phyloP scores from a whole-genome alignment of 805 yeast species.

The Wickerhamiella kurtzmanii region DNA sequence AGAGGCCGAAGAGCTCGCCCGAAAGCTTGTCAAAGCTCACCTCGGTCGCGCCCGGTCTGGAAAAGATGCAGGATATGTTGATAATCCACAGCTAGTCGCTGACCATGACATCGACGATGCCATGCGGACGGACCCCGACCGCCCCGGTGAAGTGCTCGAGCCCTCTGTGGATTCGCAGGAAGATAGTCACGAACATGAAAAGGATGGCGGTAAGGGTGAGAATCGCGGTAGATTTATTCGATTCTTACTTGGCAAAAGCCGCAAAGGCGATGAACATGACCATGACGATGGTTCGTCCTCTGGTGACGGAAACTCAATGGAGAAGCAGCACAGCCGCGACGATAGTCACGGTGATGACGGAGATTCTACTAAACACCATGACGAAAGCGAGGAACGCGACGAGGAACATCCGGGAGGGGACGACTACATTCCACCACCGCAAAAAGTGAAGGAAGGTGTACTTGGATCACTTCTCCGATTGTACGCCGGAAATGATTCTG shows the following conservation, averaged over 20 bases:
- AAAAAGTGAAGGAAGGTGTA: constrained; percentile 71
- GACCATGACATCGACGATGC: constrained; percentile 11
- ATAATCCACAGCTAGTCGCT: constrained; percentile 8
- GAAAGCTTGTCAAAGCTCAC: constrained; percentile 16
- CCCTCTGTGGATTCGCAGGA: background rate
- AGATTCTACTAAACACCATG: constrained; percentile 7
- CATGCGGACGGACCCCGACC: constrained; percentile 7
- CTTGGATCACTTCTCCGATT: constrained; percentile 61
- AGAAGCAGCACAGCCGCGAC: background rate
- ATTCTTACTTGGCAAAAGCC: background rate
- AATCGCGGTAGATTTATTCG: constrained; percentile 2
- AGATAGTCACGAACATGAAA: background rate
- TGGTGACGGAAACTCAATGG: background rate
- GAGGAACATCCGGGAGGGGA: constrained; percentile 22
- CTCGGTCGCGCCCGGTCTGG: background rate
- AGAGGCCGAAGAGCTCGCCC: constrained; percentile 19
- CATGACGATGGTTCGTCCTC: background rate
- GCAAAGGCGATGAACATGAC: constrained; percentile 2
- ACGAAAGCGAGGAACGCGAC: constrained; percentile 7
- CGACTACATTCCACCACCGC: constrained; percentile 46
- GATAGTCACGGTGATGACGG: constrained; percentile 7
- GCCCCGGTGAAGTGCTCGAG: background rate
- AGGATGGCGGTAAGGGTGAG: background rate
- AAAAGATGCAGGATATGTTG: constrained; percentile 13
- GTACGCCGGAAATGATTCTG: constrained; percentile 28